These are phyloP conservation scores for Cutaneotrichosporon daszewskae DNA, from an alignment of 1,284 basidiomycete genomes.

Conservation along the genomic window DNA sequence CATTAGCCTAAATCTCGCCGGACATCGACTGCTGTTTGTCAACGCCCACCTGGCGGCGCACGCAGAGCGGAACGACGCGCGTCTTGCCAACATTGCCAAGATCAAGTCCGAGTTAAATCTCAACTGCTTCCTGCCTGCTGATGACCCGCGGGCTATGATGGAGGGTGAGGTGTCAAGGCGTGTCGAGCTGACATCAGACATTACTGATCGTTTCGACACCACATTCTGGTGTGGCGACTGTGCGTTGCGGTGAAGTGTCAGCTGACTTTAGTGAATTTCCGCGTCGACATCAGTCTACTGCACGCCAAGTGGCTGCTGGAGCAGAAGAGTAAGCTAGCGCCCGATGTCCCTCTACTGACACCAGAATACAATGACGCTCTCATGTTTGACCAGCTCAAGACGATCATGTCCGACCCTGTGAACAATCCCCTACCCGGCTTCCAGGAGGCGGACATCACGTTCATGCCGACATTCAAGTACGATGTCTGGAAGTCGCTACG, in stretches of 20 bases:
- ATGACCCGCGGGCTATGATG: conserved; percentile 28
- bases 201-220: conserved; percentile 54
- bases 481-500: conserved; percentile 50
- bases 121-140: conserved; percentile 50
- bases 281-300: conserved; percentile 51
- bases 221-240: conserved; percentile 52
- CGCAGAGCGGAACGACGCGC: conserved; percentile 39
- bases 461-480: conserved; percentile 53
- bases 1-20: conserved; percentile 52
- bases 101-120: conserved; percentile 53
- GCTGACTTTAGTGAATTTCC: conserved; percentile 46
- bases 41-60: conserved; percentile 55
- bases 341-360: too few species aligned
- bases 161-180: too few species aligned
- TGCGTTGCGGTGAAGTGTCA: not conserved
- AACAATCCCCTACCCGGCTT: conserved; percentile 49
- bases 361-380: conserved; percentile 50
- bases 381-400: conserved; percentile 53
- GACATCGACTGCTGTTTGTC: conserved; percentile 53
- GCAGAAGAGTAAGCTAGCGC: too few species aligned
- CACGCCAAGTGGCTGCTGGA: conserved; percentile 56
- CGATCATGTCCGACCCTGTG: conserved; percentile 46
- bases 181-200: too few species aligned
- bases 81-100: conserved; percentile 47
- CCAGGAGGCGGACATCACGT: conserved; percentile 49